These are phyloP conservation scores for Tolypocladium nubicola DNA, from an alignment of 2,329 filamentous ascomycete genomes.

Conservation along the genomic window DNA sequence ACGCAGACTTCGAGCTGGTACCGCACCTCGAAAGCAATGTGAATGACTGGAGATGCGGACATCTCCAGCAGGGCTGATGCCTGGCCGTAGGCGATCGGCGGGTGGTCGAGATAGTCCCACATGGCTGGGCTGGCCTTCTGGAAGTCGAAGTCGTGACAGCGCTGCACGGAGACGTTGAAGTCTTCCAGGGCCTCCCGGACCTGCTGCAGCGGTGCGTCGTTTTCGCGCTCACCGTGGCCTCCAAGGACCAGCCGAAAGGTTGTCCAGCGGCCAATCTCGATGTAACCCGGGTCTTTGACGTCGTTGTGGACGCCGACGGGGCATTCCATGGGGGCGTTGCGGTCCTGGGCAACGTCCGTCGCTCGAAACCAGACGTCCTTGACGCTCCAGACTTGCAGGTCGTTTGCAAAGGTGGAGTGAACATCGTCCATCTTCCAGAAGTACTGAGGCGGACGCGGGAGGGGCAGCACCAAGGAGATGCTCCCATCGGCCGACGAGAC, in stretches of 20 bases:
- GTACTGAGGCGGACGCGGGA: slow-evolving; percentile 38
- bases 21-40: slow-evolving; percentile 59
- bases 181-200: slow-evolving; percentile 51
- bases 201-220: slow-evolving; percentile 20
- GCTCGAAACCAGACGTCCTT: slow-evolving; percentile 38
- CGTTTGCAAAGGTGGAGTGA: slow-evolving; percentile 19
- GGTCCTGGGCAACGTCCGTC: slow-evolving; percentile 30
- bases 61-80: slow-evolving; percentile 17
- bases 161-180: slow-evolving; percentile 54
- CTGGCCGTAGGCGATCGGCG: slow-evolving; percentile 7
- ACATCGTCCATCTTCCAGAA: slow-evolving; percentile 27
- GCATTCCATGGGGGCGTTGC: slow-evolving; percentile 17
- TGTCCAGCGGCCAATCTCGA: slow-evolving; percentile 48
- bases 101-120: slow-evolving; percentile 21
- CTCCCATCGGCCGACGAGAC: slow-evolving; percentile 11
- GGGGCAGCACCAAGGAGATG: slow-evolving; percentile 33
- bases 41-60: slow-evolving; percentile 7
- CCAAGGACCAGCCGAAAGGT: slow-evolving; percentile 38
- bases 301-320: slow-evolving; percentile 28
- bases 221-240: slow-evolving; percentile 10
- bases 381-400: slow-evolving; percentile 25
- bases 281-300: slow-evolving; percentile 20
- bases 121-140: slow-evolving; percentile 11
- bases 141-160: slow-evolving; percentile 29
- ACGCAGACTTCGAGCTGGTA: slow-evolving; percentile 93